Evolutionary conservation across 1,284 basidiomycete species (phyloP).

Genomic region (Ceratobasidium sp.): DNA sequence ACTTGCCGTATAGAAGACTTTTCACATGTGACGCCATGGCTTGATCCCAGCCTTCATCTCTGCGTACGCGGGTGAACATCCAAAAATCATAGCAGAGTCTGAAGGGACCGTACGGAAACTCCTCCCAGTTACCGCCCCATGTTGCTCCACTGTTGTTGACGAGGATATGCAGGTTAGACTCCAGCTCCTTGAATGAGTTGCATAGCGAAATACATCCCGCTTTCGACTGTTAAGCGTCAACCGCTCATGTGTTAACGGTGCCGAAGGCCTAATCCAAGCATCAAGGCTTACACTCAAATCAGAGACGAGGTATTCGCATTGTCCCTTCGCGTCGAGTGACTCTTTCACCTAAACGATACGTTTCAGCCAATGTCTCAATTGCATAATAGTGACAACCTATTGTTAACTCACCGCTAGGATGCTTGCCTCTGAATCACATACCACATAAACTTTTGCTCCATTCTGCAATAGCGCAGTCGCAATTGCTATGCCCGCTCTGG

Average conservation of each 20-base stretch:
- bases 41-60: slow-evolving; percentile 79
- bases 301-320: slow-evolving; percentile 75
- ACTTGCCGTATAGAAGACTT: slow-evolving; percentile 74
- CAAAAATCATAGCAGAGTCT: background rate
- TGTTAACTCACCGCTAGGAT: slow-evolving; percentile 69
- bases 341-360: slow-evolving; percentile 48
- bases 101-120: slow-evolving; percentile 63
- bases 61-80: background rate
- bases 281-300: slow-evolving; percentile 68
- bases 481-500: slow-evolving; percentile 83
- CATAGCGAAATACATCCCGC: slow-evolving; percentile 83
- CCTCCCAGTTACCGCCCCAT: slow-evolving; percentile 79
- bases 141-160: slow-evolving; percentile 86
- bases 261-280: too few species aligned
- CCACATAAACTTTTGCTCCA: slow-evolving; percentile 86
- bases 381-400: background rate
- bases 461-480: slow-evolving; percentile 82
- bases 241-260: slow-evolving; percentile 1
- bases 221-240: slow-evolving; percentile 63
- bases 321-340: slow-evolving; percentile 69
- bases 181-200: slow-evolving; percentile 71
- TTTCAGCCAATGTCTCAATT: background rate
- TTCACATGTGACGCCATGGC: slow-evolving; percentile 85
- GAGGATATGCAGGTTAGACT: slow-evolving; percentile 77
- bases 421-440: slow-evolving; percentile 79